Base-by-base conservation (phyloP, 2,329 filamentous ascomycete species). In the Hypoxylon sp. region DNA sequence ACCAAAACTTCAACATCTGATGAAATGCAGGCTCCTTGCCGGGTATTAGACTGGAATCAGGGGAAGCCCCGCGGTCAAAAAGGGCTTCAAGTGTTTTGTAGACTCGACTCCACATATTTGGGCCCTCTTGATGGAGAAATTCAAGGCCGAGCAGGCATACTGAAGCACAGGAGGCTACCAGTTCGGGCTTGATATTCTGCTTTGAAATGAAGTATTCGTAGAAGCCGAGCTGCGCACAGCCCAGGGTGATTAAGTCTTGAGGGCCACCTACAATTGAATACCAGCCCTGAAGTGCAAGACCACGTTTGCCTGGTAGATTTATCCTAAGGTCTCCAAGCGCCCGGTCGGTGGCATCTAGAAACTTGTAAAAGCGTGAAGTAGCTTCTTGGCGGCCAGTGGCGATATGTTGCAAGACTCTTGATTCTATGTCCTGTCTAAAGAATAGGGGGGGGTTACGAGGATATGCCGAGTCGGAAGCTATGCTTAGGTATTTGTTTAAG, bases 191-290 rank as follows among this genome's bases (percentile, higher is more conserved):
- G 28, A 43, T 21, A 17, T 23, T 6, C n/a, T 36, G 51, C 14
- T 14, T 60, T 23, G 4, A 11, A 48, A n/a, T 14, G 17, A 65
- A 23, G 48, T 59, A 62, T 19, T 66, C 58, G 48, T 58, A 48
- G 58, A 66, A 52, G n/a, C 41, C 21, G 5, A 34, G 21, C 25
- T 48, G 34, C 14, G 48, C 38, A 11, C 48, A 58, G 9, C 32
- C 46, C 23, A 66, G 30, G 13, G 36, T 19, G 25, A 62, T 19
- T 1, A 50, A 7, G 6, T 57, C 21, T 45, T 51, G 46, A 17
- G 17, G n/a, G 13, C 52, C 30, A 19, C 10, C 36, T 6, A 63
- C 28, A 1, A 25, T 14, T 7, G 19, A 9, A 34, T 32, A 10
- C 32, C 10, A 5, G 3, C 2, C 1, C 3, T n/a, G 5, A 9